Evolutionary conservation across 805 yeast genomes (phyloP).

Genomic region (Saturnispora mendoncae): DNA sequence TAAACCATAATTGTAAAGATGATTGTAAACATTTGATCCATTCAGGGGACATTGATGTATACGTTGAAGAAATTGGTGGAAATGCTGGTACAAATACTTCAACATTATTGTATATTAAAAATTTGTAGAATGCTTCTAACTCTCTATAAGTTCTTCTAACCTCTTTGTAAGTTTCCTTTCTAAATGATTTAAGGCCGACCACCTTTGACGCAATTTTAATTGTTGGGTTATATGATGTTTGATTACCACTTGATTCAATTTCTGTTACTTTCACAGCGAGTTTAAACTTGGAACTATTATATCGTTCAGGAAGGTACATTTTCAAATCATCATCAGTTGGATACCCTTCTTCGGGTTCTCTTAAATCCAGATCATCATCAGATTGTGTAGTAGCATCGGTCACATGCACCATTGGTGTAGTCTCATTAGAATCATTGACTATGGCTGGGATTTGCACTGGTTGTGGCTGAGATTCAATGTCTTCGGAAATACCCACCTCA

Average conservation of each 20-base stretch:
- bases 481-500: conserved; percentile 21
- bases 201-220: conserved; percentile 56
- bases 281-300: conserved; percentile 30
- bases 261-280: conserved; percentile 52
- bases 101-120: conserved; percentile 69
- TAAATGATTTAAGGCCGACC: conserved; percentile 60
- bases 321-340: conserved; percentile 36
- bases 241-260: conserved; percentile 55
- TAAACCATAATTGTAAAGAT: conserved; percentile 80
- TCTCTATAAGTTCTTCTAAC: conserved; percentile 77
- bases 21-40: conserved; percentile 49
- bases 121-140: conserved; percentile 64
- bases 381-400: too few species aligned
- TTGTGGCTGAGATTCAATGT: conserved; percentile 1
- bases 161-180: conserved; percentile 62
- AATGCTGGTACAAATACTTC: conserved; percentile 91
- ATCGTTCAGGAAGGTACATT: conserved; percentile 43
- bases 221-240: conserved; percentile 66
- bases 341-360: neutral
- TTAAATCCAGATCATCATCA: neutral
- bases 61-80: conserved; percentile 67
- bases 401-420: too few species aligned
- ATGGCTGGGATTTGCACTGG: too few species aligned
- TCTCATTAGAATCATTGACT: too few species aligned
- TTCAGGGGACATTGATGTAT: conserved; percentile 79